Base-by-base conservation (phyloP, 2,329 filamentous ascomycete species). In the Lasiodiplodia sp. region DNA sequence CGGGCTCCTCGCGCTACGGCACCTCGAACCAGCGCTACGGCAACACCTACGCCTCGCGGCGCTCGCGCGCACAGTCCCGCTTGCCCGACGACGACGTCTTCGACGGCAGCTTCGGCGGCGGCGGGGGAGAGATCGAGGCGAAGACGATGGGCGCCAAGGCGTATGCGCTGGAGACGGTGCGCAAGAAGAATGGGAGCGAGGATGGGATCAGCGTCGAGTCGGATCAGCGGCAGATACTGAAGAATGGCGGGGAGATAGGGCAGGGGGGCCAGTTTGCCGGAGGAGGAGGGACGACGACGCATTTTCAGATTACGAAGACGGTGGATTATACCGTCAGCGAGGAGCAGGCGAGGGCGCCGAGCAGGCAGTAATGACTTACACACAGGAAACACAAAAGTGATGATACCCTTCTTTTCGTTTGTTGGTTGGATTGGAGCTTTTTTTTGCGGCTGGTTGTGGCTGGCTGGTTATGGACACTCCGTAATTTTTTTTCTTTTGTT, bases 131-230 rank as follows among this genome's bases (percentile, higher is more conserved):
- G 1, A 8, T 34, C 1, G 60, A 64, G 5, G 38, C 60, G 1
- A 52, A 64, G 31, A 38, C 28, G 4, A 37, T 38, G 44, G 60
- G 60, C 11, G 49, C 28, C 6, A 38, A 47, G 7, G 25, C 60
- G 10, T 64, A 52, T 2, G 60, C 52, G n/a, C 60, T 64, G 4
- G 60, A 64, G 14, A 52, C 18, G 4, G 28, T 64, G 4, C 12
- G 60, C 10, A 38, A 52, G 5, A 64, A 64, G 28, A 51, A 51
- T 5, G 47, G 47, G 3, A 64, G 60, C 60, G 60, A 64, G 12
- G 60, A 64, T 7, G 60, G 60, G 7, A 52, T 64, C n/a, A 64
- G 60, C 16, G 31, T 64, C 4, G 60, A 64, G 31, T 64, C 60
- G 12, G 60, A 64, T 18, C 60, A 64, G 18, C n/a, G 60, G 18